Base-by-base conservation (phyloP, 352 stramenopile genomes). In the Elongisporangium undulatum region DNA sequence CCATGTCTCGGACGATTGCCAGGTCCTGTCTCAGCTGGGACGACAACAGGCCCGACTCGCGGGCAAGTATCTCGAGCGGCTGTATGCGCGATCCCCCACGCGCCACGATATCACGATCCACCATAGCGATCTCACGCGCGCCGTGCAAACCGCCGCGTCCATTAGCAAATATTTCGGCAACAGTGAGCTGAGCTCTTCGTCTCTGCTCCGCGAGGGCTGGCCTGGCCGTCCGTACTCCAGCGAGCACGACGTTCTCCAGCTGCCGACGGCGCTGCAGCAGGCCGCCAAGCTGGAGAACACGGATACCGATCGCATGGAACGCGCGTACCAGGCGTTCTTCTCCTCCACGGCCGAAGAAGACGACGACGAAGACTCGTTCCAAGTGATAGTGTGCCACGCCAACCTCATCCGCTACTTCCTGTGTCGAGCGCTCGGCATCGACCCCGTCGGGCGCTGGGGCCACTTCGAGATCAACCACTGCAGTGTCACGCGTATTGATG, bases 381-480 rank as follows among this genome's bases (percentile, higher is more conserved):
- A 77, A 45, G 71, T 94, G 38, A 75, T 92, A 48, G 83, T 94
- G 54, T 92, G 82, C 62, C 85, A 94, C 67, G 85, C 82, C 45
- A 94, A 94, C 62, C 49, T 94, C 29, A 94, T 94, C 58, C 74
- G 85, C 52, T 94, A 83, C 60, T 90, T 94, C 49, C 62, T 94
- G 24, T 94, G 85, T 58, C 81, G 80, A 53, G 81, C 82, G 9
- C 68, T 94, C 51, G 76, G 80, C 13, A 74, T 92, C 16, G 67
- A 74, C 20, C 67, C 85, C 15, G 55, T 66, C 12, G 81, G 75
- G 15, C 78, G 77, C 9, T 94, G 85, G 85, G 82, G 82, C 26
- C 79, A 90, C 59, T 89, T 94, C 51, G 85, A 92, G 67, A 92
- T 94, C 66, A 92, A 94, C 56, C 82, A 94, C 59, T 94, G 85